Percentiles rank a stretch among this genome's conserved stretches.
These are phyloP conservation scores for Cystobasidium pallidum DNA, from an alignment of 1,284 basidiomycete genomes.

Conservation along the genomic window DNA sequence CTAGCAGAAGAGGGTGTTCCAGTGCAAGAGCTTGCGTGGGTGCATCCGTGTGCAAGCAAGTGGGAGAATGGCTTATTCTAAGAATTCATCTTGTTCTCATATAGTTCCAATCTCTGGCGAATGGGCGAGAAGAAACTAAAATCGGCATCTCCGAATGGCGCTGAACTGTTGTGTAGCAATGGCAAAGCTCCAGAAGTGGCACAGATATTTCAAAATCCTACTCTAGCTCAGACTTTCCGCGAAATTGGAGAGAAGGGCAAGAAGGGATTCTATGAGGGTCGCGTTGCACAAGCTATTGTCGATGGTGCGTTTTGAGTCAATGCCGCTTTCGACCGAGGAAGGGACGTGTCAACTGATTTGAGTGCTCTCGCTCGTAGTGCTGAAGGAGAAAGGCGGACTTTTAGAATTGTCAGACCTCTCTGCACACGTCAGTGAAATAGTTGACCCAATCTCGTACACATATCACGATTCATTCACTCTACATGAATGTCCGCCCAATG, in stretches of 20 bases:
- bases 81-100: background rate
- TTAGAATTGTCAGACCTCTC: conserved; percentile 88
- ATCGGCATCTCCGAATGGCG: conserved; percentile 75
- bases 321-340: background rate
- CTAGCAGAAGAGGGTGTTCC: conserved; percentile 54
- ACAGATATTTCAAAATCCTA: conserved; percentile 61
- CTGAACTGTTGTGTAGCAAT: conserved; percentile 77
- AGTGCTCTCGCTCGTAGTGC: conserved; percentile 45
- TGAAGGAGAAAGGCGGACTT: conserved; percentile 76
- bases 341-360: conserved; percentile 57
- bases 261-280: conserved; percentile 88
- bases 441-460: conserved; percentile 87
- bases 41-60: background rate
- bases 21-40: conserved; percentile 28
- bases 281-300: conserved; percentile 85
- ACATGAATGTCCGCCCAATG: conserved; percentile 78
- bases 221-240: conserved; percentile 80
- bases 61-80: background rate
- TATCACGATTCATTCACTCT: conserved; percentile 73
- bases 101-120: conserved; percentile 64
- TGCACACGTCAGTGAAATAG: conserved; percentile 73
- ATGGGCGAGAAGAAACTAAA: conserved; percentile 73
- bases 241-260: conserved; percentile 78
- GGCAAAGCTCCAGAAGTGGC: conserved; percentile 67
- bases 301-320: conserved; percentile 61